Evolutionary conservation across 2,329 filamentous ascomycete species (phyloP).

Genomic region (Neofusicoccum umdonicola): DNA sequence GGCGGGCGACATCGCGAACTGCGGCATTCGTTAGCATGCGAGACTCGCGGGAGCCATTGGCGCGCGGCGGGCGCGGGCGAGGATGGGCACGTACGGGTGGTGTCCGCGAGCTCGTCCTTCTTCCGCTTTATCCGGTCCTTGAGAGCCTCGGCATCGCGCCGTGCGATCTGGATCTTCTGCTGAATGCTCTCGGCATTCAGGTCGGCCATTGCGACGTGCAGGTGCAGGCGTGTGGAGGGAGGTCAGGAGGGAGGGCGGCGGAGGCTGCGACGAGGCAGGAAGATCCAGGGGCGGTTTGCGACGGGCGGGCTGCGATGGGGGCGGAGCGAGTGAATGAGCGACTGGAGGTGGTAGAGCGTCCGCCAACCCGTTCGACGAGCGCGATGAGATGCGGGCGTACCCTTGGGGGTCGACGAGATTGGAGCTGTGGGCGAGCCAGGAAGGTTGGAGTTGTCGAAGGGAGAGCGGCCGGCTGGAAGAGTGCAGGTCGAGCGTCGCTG

Average conservation of each 20-base stretch:
- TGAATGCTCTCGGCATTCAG: conserved; percentile 52
- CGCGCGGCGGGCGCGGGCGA: not conserved
- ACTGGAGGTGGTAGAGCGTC: conserved; percentile 10
- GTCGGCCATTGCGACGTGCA: conserved; percentile 40
- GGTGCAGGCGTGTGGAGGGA: not conserved
- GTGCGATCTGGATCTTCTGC: conserved; percentile 83
- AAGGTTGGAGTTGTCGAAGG: conserved; percentile 8
- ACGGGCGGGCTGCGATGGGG: conserved; percentile 10
- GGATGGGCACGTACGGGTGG: conserved; percentile 71
- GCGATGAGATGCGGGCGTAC: conserved; percentile 4
- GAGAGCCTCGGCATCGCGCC: conserved; percentile 94
- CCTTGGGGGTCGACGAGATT: conserved; percentile 1
- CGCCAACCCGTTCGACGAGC: conserved; percentile 12
- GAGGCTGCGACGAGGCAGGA: conserved; percentile 16
- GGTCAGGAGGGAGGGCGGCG: conserved; percentile 13
- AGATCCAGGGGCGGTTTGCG: conserved; percentile 18
- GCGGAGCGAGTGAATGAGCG: conserved; percentile 17
- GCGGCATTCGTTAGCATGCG: not conserved
- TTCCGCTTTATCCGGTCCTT: conserved; percentile 99
- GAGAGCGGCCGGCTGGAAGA: conserved; percentile 1
- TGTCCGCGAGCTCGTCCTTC: conserved; percentile 99
- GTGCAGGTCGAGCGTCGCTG: conserved; percentile 8
- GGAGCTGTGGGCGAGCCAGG: conserved; percentile 1
- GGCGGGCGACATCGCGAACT: conserved; percentile 91
- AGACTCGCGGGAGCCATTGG: not conserved